These are phyloP conservation scores for Hericium rajendrae DNA, from an alignment of 768 basidiomycete species.

Conservation along the genomic window DNA sequence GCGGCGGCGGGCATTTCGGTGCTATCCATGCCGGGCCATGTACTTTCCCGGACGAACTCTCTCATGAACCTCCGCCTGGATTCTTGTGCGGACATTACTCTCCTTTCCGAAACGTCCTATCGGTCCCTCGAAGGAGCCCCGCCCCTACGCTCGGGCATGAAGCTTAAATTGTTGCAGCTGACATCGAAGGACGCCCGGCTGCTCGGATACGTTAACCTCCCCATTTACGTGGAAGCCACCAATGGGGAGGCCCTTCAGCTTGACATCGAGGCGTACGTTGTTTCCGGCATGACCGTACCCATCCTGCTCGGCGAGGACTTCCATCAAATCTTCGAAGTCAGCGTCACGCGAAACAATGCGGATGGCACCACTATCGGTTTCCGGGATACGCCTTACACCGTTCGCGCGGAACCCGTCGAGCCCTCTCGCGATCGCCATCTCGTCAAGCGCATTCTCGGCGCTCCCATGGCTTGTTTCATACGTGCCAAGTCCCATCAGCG, in stretches of 20 bases:
- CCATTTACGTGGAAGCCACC: conserved; percentile 19
- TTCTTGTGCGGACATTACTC: neutral
- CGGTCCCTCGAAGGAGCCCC: neutral
- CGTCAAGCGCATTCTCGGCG: neutral
- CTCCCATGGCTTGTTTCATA: neutral
- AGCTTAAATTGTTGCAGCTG: neutral
- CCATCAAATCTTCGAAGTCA: conserved; percentile 17
- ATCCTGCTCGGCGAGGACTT: conserved; percentile 24
- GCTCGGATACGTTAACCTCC: conserved; percentile 15
- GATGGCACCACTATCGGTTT: conserved; percentile 2
- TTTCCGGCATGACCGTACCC: conserved; percentile 19
- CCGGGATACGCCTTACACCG: neutral
- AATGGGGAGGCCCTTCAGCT: conserved; percentile 14
- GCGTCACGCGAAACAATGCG: conserved; percentile 4
- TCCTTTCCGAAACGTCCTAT: neutral
- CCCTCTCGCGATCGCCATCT: neutral
- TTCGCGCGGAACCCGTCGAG: neutral
- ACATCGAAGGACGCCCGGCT: neutral
- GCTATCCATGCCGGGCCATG: neutral
- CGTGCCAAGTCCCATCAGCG: neutral
- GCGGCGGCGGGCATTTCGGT: neutral
- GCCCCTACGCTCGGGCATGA: neutral
- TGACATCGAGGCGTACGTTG: conserved; percentile 20
- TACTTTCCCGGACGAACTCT: neutral
- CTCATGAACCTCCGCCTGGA: neutral